These are phyloP conservation scores for Candida suzukii DNA, from an alignment of 805 yeast species.

Conservation along the genomic window DNA sequence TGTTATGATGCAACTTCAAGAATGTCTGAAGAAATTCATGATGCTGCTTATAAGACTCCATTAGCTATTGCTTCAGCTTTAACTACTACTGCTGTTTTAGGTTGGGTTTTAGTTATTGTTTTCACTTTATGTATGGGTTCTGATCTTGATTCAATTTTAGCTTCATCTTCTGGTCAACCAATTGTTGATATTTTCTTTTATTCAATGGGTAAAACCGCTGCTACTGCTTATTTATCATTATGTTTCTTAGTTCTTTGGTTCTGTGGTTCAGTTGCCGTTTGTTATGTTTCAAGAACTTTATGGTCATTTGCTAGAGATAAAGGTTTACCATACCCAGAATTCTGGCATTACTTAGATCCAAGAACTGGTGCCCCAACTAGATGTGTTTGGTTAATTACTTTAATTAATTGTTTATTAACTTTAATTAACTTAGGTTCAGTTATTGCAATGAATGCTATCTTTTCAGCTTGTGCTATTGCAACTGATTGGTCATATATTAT, in stretches of 20 bases:
- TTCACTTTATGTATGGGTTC: conserved; percentile 38
- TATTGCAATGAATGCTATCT: conserved; percentile 46
- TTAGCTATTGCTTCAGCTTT: conserved; percentile 52
- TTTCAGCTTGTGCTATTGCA: conserved; percentile 46
- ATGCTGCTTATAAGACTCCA: conserved; percentile 51
- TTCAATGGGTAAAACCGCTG: conserved; percentile 47
- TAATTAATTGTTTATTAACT: conserved; percentile 35
- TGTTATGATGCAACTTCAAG: conserved; percentile 50
- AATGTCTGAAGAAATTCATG: conserved; percentile 48
- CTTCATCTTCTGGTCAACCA: conserved; percentile 37
- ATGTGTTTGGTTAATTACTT: conserved; percentile 35
- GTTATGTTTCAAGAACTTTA: conserved; percentile 44
- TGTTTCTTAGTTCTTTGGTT: conserved; percentile 44
- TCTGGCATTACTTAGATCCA: conserved; percentile 32
- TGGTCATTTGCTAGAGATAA: conserved; percentile 54
- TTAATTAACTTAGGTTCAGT: conserved; percentile 36
- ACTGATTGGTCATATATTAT: conserved; percentile 44
- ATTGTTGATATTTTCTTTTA: conserved; percentile 45
- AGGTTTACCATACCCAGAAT: conserved; percentile 40
- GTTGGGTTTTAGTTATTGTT: conserved; percentile 43
- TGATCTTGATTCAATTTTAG: conserved; percentile 27
- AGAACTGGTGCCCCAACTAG: conserved; percentile 36
- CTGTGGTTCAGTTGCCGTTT: conserved; percentile 44
- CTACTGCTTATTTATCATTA: conserved; percentile 42
- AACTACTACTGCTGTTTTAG: conserved; percentile 39